Conservation (phyloP, 1,284 basidiomycete species). For the Psilocybe mexicana region DNA sequence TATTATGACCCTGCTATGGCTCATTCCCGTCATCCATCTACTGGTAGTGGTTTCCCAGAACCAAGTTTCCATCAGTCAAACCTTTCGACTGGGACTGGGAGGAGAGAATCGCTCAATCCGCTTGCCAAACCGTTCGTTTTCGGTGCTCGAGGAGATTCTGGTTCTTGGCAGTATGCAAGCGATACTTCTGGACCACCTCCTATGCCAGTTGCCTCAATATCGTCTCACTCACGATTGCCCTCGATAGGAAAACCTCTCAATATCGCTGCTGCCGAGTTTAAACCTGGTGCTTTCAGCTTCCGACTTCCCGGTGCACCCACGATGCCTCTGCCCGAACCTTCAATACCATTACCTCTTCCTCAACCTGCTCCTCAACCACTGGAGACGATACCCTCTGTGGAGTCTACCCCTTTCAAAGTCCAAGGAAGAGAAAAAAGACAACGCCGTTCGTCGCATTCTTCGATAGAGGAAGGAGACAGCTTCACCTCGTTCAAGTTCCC, state of each 20-base stretch:
- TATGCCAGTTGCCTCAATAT: conserved; percentile 36
- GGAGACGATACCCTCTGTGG: conserved; percentile 11
- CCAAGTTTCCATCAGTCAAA: conserved; percentile 24
- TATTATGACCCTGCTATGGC: conserved; percentile 60
- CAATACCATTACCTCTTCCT: conserved; percentile 28
- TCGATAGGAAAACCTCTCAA: conserved; percentile 72
- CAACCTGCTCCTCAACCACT: conserved; percentile 4
- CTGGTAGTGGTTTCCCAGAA: conserved; percentile 19
- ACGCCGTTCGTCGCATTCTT: conserved; percentile 46
- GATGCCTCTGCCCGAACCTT: conserved; percentile 39
- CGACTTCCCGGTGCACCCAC: conserved; percentile 65
- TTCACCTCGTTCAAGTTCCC: conserved; percentile 77
- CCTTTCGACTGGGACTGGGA: conserved; percentile 24
- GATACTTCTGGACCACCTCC: conserved; percentile 26
- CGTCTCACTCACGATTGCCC: conserved; percentile 55
- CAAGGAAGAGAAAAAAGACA: conserved; percentile 80
- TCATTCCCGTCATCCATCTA: conserved; percentile 52
- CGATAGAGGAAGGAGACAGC: conserved; percentile 47
- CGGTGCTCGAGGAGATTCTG: conserved; percentile 38
- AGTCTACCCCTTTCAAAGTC: conserved; percentile 32
- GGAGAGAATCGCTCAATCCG: conserved; percentile 63
- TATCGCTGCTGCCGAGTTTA: conserved; percentile 77
- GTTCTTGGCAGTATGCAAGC: conserved; percentile 31
- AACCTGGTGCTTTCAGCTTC: conserved; percentile 73
- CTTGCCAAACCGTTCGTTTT: conserved; percentile 81